Evolutionary conservation across 1,284 basidiomycete species (phyloP).

Genomic region (Dichomitus squalens): DNA sequence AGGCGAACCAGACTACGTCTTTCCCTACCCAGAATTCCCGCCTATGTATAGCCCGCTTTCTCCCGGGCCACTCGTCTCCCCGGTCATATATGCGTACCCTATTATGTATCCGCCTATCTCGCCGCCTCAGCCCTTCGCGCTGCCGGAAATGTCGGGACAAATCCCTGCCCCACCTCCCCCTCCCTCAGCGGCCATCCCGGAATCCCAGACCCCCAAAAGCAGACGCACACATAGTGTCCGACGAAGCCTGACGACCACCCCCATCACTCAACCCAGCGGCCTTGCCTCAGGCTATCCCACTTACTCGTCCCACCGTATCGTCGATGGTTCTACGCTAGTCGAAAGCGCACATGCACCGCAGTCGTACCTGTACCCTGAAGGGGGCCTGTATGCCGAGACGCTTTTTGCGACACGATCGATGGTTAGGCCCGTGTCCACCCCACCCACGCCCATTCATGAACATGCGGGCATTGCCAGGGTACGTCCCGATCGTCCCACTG

Average conservation of each 20-base stretch:
- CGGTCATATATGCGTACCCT: constrained; percentile 16
- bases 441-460: constrained; percentile 17
- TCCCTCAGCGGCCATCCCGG: background rate
- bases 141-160: constrained; percentile 5
- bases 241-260: constrained; percentile 5
- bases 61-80: constrained; percentile 9
- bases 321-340: constrained; percentile 21
- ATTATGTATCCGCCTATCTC: constrained; percentile 18
- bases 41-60: constrained; percentile 16
- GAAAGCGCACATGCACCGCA: constrained; percentile 3
- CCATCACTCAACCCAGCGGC: background rate
- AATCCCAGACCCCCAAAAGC: background rate
- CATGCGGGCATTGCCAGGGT: constrained; percentile 17
- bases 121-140: constrained; percentile 12
- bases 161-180: background rate
- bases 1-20: constrained; percentile 17
- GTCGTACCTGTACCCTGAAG: background rate
- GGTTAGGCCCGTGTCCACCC: constrained; percentile 26
- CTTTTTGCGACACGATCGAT: constrained; percentile 12
- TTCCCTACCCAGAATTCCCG: constrained; percentile 7
- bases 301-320: constrained; percentile 19
- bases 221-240: background rate
- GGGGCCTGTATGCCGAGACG: constrained; percentile 1
- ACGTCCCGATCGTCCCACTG: background rate
- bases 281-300: constrained; percentile 4